phyloP scores from a whole-genome alignment of 108 stramenopile species.

The Fistulifera solaris region DNA sequence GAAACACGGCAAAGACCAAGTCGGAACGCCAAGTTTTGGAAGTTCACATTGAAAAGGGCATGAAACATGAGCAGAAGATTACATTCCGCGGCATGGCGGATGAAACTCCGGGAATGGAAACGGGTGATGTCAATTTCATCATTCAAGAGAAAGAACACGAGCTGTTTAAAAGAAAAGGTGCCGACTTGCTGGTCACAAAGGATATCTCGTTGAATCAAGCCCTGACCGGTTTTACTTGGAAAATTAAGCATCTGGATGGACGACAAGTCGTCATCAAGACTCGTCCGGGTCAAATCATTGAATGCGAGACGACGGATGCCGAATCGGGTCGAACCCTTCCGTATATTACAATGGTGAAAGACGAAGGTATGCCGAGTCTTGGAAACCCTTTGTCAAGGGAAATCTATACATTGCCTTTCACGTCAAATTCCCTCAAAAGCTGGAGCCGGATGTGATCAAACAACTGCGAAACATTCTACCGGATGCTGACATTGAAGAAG shows the following conservation, averaged over 20 bases:
- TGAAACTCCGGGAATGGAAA: constrained; percentile 84
- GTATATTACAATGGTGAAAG: constrained; percentile 73
- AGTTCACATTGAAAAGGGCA: constrained; percentile 91
- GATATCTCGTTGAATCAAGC: constrained; percentile 87
- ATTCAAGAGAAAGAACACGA: constrained; percentile 92
- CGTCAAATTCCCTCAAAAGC: constrained; percentile 74
- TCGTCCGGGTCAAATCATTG: constrained; percentile 85
- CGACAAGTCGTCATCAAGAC: constrained; percentile 81
- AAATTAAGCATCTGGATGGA: constrained; percentile 86
- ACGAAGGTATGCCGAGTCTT: constrained; percentile 95
- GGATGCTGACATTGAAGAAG: constrained; percentile 52
- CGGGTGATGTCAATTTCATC: constrained; percentile 95
- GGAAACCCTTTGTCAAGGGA: constrained; percentile 91
- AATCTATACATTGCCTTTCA: constrained; percentile 89
- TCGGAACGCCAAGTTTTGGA: constrained; percentile 79
- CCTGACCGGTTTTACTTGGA: constrained; percentile 82
- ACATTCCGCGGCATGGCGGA: constrained; percentile 90
- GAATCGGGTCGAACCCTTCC: constrained; percentile 60
- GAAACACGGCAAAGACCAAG: constrained; percentile 53
- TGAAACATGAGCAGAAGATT: constrained; percentile 87
- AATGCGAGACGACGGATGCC: constrained; percentile 43
- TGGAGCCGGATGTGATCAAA: constrained; percentile 36
- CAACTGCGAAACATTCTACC: constrained; percentile 57
- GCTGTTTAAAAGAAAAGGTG: constrained; percentile 89
- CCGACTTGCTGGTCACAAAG: constrained; percentile 85